Percentiles rank a stretch among this genome's conserved stretches.
phyloP scores from a whole-genome alignment of 805 yeast species.

The Ogataea glucozyma region DNA sequence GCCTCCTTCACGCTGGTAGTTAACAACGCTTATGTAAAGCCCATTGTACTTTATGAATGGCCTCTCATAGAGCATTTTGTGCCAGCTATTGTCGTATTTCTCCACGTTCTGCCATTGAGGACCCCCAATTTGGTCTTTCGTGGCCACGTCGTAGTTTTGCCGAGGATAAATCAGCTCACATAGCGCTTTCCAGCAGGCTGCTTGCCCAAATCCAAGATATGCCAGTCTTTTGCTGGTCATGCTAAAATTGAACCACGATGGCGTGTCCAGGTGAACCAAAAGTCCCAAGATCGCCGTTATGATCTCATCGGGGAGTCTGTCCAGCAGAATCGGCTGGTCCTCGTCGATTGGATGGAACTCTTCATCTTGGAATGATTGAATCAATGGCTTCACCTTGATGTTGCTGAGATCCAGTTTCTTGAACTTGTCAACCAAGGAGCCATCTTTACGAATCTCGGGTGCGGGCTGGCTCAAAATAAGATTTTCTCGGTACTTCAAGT shows the following conservation, averaged over 20 bases:
- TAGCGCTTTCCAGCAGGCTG: conserved; percentile 51
- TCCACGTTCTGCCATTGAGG: conserved; percentile 39
- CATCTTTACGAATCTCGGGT: conserved; percentile 24
- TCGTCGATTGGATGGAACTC: conserved; percentile 31
- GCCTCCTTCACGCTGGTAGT: conserved; percentile 82
- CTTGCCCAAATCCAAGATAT: conserved; percentile 54
- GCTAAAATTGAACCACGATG: conserved; percentile 64
- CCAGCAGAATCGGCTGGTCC: conserved; percentile 42
- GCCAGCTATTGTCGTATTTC: conserved; percentile 46
- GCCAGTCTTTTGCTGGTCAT: conserved; percentile 60
- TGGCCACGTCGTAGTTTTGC: conserved; percentile 52
- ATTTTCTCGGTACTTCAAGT: conserved; percentile 61
- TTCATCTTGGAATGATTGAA: conserved; percentile 38
- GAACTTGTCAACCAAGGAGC: conserved; percentile 9
- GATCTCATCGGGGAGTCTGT: conserved; percentile 57
- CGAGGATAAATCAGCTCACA: conserved; percentile 52
- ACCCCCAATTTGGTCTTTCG: conserved; percentile 37
- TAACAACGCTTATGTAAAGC: conserved; percentile 80
- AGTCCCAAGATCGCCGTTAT: conserved; percentile 51
- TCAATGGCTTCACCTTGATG: conserved; percentile 43
- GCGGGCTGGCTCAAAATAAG: conserved; percentile 34
- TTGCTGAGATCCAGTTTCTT: conserved; percentile 40
- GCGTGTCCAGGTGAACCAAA: conserved; percentile 50
- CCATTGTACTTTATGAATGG: conserved; percentile 84
- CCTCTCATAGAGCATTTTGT: conserved; percentile 56